Percentiles rank a stretch among this genome's conserved stretches.
Conservation (phyloP, 2,329 filamentous ascomycete species). For the Cladosporium halotolerans region DNA sequence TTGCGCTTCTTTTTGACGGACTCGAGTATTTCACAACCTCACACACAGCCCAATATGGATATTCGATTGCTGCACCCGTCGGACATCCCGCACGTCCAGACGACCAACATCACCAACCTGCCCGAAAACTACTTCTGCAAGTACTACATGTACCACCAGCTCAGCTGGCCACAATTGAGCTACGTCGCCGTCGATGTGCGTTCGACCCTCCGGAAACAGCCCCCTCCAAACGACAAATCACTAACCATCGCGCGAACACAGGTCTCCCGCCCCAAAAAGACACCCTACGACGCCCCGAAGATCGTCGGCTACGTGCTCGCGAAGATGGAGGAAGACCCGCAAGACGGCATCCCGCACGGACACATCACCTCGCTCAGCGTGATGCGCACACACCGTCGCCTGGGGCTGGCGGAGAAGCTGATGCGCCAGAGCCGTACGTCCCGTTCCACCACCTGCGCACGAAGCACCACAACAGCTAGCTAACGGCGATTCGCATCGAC, state of each 20-base stretch:
- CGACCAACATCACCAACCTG: conserved; percentile 97
- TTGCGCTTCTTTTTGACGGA: not conserved
- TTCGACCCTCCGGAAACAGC: not conserved
- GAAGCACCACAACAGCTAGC: not conserved
- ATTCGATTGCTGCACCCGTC: conserved; percentile 79
- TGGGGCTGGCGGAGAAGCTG: conserved; percentile 93
- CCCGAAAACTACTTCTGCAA: conserved; percentile 99
- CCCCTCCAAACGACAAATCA: not conserved
- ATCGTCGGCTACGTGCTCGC: conserved; percentile 99
- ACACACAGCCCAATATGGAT: conserved; percentile 56
- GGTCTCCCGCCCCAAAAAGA: conserved; percentile 69
- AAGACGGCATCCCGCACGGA: conserved; percentile 84
- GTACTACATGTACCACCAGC: conserved; percentile 98
- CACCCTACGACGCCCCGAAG: conserved; percentile 84
- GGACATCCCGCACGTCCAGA: conserved; percentile 88
- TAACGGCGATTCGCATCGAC: conserved; percentile 6
- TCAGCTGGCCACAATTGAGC: conserved; percentile 95
- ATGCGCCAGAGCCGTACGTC: conserved; percentile 90
- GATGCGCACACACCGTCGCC: conserved; percentile 86
- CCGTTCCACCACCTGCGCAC: not conserved
- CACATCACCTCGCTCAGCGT: conserved; percentile 94
- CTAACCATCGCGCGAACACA: conserved; percentile 16
- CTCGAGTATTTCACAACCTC: not conserved
- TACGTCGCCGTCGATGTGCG: conserved; percentile 83
- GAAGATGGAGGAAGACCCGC: conserved; percentile 98